Evolutionary conservation across 2,329 filamentous ascomycete species (phyloP).

Genomic region (Fonsecaea multimorphosa): DNA sequence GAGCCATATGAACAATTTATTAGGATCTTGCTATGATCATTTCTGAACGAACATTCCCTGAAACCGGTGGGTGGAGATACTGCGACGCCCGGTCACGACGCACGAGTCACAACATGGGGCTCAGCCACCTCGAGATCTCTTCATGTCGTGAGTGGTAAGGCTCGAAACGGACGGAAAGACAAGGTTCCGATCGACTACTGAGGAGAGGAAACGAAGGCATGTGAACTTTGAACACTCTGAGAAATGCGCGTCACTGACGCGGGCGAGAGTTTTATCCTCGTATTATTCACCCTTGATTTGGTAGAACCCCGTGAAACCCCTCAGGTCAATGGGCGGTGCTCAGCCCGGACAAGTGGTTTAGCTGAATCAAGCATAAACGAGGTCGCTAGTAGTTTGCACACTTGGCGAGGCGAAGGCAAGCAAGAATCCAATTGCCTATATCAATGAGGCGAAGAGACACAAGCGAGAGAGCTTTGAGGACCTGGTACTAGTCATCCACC

Average conservation of each 20-base stretch:
- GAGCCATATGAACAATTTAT: not conserved
- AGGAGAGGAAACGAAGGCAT: constrained; percentile 2
- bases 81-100: not conserved
- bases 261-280: not conserved
- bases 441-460: not conserved
- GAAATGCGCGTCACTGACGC: not conserved
- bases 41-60: not conserved
- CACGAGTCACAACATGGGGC: not conserved
- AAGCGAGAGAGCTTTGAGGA: not conserved
- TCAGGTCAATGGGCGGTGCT: not conserved
- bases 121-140: constrained; percentile 17
- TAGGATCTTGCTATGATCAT: not conserved
- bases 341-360: not conserved
- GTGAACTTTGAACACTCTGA: not conserved
- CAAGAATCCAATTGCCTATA: not conserved
- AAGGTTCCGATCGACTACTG: not conserved
- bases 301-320: not conserved
- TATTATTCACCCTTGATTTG: not conserved
- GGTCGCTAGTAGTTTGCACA: not conserved
- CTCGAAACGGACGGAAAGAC: constrained; percentile 8
- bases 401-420: constrained; percentile 13
- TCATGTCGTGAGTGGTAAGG: not conserved
- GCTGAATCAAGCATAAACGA: not conserved
- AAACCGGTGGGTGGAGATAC: not conserved
- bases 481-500: not conserved